Percentiles rank a stretch among this genome's conserved stretches.
These are phyloP conservation scores for Trichoderma parareesei DNA, from an alignment of 495 filamentous ascomycete species.

Conservation along the genomic window DNA sequence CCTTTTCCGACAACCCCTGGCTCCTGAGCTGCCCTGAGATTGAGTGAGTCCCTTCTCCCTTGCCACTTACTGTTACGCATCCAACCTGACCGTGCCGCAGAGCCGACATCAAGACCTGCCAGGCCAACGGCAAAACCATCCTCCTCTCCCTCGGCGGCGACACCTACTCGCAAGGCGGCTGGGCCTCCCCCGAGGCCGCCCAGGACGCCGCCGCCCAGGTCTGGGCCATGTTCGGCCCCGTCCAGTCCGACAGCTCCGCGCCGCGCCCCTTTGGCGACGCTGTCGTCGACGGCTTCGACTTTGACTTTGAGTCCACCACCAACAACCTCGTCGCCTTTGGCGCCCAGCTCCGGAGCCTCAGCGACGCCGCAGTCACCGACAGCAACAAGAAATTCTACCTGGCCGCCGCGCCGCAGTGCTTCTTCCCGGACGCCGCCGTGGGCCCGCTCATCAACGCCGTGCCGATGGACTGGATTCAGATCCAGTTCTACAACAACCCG, in stretches of 20 bases:
- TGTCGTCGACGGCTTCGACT: constrained; percentile 64
- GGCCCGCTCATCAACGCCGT: constrained; percentile 45
- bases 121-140: constrained; percentile 55
- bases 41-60: constrained; percentile 29
- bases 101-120: constrained; percentile 56
- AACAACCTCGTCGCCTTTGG: constrained; percentile 49
- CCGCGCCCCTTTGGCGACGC: constrained; percentile 58
- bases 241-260: constrained; percentile 21
- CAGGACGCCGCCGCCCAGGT: constrained; percentile 48
- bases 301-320: constrained; percentile 50
- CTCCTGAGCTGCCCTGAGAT: constrained; percentile 55
- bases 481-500: constrained; percentile 64
- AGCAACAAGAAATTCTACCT: constrained; percentile 45
- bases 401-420: constrained; percentile 61
- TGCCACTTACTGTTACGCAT: not conserved
- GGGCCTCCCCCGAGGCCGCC: constrained; percentile 47
- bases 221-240: constrained; percentile 62
- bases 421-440: constrained; percentile 53
- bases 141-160: constrained; percentile 61
- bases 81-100: constrained; percentile 14
- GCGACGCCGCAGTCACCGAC: constrained; percentile 25
- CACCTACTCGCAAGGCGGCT: constrained; percentile 53
- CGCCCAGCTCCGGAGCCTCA: constrained; percentile 43
- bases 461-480: constrained; percentile 55
- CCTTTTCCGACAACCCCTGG: constrained; percentile 44